phyloP scores from a whole-genome alignment of 164 flowering plant species.

The Platanus orientalis region DNA sequence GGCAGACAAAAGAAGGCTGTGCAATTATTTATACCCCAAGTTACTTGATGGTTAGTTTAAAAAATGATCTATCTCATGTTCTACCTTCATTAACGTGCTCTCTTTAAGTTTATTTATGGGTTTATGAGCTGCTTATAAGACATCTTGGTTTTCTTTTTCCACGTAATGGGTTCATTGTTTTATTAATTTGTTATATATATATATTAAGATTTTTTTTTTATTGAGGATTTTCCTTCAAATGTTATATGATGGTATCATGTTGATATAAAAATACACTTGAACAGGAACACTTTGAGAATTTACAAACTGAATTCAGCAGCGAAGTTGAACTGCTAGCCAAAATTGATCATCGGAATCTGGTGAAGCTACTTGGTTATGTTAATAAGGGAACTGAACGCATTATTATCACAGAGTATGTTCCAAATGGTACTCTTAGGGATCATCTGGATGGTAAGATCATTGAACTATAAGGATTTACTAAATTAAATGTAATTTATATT shows the following conservation, averaged over 20 bases:
- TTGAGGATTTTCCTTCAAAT: neutral
- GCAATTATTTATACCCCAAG: neutral
- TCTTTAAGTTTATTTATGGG: neutral
- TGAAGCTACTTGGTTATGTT: conserved; percentile 85
- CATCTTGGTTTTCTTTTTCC: neutral
- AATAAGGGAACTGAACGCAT: conserved; percentile 84
- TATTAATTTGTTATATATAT: neutral
- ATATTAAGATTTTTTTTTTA: neutral
- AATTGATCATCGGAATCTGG: conserved; percentile 86
- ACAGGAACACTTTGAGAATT: conserved; percentile 68
- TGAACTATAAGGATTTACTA: neutral
- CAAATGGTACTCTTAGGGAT: conserved; percentile 92
- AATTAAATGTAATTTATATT: neutral
- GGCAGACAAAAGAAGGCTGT: neutral
- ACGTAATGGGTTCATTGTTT: neutral
- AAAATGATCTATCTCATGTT: neutral
- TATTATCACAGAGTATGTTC: conserved; percentile 80
- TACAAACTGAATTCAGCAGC: conserved; percentile 71
- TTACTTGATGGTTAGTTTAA: neutral
- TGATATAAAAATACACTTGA: conserved; percentile 12
- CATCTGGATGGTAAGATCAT: conserved; percentile 86
- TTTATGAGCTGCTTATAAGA: neutral
- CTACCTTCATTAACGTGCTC: neutral
- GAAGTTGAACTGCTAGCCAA: conserved; percentile 90
- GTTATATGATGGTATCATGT: neutral